phyloP scores from a whole-genome alignment of 208 protist genomes.

The Trypanosoma avium region DNA sequence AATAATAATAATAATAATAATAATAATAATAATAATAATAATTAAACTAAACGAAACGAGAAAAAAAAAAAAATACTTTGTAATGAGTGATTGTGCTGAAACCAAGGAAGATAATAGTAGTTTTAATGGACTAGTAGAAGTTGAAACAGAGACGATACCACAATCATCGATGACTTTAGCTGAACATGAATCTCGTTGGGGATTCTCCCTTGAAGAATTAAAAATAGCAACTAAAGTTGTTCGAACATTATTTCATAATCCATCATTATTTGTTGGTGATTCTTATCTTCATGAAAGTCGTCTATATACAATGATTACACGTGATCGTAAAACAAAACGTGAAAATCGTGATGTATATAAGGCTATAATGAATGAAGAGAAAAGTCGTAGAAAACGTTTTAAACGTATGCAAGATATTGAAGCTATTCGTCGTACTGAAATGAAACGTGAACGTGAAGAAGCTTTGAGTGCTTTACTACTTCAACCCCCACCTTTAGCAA shows the following conservation, averaged over 20 bases:
- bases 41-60: no score
- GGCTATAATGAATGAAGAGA: slow-evolving; percentile 81
- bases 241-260: slow-evolving; percentile 69
- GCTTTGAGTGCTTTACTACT: slow-evolving; percentile 63
- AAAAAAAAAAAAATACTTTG: no score
- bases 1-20: no score
- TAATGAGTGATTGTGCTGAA: not conserved
- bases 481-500: slow-evolving; percentile 18
- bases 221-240: slow-evolving; percentile 76
- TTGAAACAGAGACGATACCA: no score
- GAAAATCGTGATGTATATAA: slow-evolving; percentile 77
- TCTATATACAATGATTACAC: slow-evolving; percentile 92
- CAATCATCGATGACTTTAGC: slow-evolving; percentile 36
- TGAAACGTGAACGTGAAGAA: slow-evolving; percentile 87
- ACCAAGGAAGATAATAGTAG: no score
- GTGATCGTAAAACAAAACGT: slow-evolving; percentile 77
- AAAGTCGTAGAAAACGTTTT: slow-evolving; percentile 67
- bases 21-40: no score
- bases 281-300: slow-evolving; percentile 78
- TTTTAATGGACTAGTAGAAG: slow-evolving; percentile 9
- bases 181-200: slow-evolving; percentile 76
- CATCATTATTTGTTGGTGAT: slow-evolving; percentile 80
- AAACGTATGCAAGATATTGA: slow-evolving; percentile 69
- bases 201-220: slow-evolving; percentile 83
- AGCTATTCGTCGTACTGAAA: slow-evolving; percentile 66